Evolutionary conservation across 2,329 filamentous ascomycete species (phyloP).

Genomic region (Juglanconis sp.): DNA sequence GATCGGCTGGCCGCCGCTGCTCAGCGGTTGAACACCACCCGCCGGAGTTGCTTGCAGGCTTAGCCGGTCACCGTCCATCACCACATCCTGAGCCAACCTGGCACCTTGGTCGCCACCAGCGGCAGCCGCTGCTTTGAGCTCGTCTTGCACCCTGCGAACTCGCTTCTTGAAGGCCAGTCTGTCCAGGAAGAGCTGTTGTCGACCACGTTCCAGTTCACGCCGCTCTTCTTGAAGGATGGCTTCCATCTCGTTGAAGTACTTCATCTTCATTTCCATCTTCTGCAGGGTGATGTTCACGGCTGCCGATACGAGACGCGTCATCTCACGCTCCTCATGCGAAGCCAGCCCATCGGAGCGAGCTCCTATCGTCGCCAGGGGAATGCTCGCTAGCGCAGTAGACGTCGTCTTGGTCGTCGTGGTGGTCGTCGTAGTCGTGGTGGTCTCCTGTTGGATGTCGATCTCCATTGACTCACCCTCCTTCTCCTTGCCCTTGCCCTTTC

Average conservation of each 20-base stretch:
- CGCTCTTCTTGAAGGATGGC: conserved; percentile 86
- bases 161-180: conserved; percentile 85
- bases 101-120: conserved; percentile 48
- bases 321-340: conserved; percentile 94
- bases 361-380: conserved; percentile 82
- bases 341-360: conserved; percentile 83
- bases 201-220: conserved; percentile 83
- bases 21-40: conserved; percentile 50
- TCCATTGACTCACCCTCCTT: conserved; percentile 59
- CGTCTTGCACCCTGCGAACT: conserved; percentile 77
- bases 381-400: conserved; percentile 60
- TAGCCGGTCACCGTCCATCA: conserved; percentile 49
- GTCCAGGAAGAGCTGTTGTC: conserved; percentile 92
- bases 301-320: conserved; percentile 88
- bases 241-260: conserved; percentile 97
- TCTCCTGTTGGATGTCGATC: conserved; percentile 53
- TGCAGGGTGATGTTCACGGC: conserved; percentile 92
- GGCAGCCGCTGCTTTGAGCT: conserved; percentile 55
- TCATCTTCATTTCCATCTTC: conserved; percentile 92
- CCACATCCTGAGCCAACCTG: conserved; percentile 44
- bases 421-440: conserved; percentile 45
- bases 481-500: conserved; percentile 58
- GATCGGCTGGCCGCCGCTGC: conserved; percentile 47
- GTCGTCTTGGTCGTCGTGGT: conserved; percentile 47
- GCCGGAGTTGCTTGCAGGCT: conserved; percentile 48